These are phyloP conservation scores for Neurospora sp. DNA, from an alignment of 2,329 filamentous ascomycete species.

Conservation along the genomic window DNA sequence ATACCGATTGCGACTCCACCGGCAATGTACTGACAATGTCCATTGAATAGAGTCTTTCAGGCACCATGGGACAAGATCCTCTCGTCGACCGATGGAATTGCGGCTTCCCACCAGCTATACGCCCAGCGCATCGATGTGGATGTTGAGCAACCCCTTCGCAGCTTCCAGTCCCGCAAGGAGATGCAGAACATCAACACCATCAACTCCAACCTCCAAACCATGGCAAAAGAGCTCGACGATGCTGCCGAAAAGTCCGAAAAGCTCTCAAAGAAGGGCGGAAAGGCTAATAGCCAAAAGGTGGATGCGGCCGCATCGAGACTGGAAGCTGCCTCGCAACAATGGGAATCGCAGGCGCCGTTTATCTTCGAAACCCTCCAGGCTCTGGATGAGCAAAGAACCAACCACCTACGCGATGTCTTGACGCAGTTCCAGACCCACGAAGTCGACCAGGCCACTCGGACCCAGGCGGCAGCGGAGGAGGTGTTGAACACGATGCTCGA, in stretches of 20 bases:
- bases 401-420: slow-evolving; percentile 80
- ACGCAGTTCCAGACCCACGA: slow-evolving; percentile 93
- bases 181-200: slow-evolving; percentile 73
- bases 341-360: slow-evolving; percentile 90
- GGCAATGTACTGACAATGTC: not conserved
- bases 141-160: slow-evolving; percentile 73
- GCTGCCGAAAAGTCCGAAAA: slow-evolving; percentile 82
- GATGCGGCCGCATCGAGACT: slow-evolving; percentile 63
- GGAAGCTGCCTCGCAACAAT: slow-evolving; percentile 71
- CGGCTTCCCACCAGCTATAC: slow-evolving; percentile 72
- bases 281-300: slow-evolving; percentile 66
- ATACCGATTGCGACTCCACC: not conserved
- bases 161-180: slow-evolving; percentile 65
- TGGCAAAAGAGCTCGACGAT: slow-evolving; percentile 77
- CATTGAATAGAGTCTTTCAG: slow-evolving; percentile 64
- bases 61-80: slow-evolving; percentile 84
- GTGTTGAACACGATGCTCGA: slow-evolving; percentile 77
- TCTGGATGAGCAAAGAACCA: slow-evolving; percentile 78
- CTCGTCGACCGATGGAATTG: slow-evolving; percentile 67
- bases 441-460: slow-evolving; percentile 72
- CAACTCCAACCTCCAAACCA: slow-evolving; percentile 64
- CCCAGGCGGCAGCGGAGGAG: slow-evolving; percentile 62
- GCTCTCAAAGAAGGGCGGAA: slow-evolving; percentile 66
- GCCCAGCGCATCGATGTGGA: slow-evolving; percentile 77
- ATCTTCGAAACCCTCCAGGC: slow-evolving; percentile 90